Evolutionary conservation across 192 early-diverging fungal species (phyloP).

Genomic region (Coemansia sp.): DNA sequence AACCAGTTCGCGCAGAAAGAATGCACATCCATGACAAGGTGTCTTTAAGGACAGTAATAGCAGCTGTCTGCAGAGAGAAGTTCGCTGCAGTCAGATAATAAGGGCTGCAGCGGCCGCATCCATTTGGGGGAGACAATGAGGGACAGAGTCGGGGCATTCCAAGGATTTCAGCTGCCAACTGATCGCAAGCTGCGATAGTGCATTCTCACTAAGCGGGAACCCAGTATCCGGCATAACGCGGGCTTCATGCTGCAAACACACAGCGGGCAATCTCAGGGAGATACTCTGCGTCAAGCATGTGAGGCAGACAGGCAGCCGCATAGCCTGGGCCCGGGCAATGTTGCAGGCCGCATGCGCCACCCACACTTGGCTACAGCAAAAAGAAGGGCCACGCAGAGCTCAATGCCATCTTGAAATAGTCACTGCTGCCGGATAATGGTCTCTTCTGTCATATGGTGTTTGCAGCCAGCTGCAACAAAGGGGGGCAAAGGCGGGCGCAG

Average conservation of each 20-base stretch:
- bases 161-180: not conserved
- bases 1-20: conserved; percentile 1
- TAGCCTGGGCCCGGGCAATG: not conserved
- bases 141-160: not conserved
- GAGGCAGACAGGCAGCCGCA: not conserved
- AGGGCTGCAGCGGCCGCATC: not conserved
- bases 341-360: not conserved
- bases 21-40: conserved; percentile 5
- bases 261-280: not conserved
- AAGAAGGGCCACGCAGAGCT: not conserved
- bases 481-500: no score
- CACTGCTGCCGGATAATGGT: not conserved
- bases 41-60: not conserved
- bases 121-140: not conserved
- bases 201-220: not conserved
- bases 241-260: not conserved
- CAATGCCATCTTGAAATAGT: not conserved
- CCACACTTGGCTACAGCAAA: not conserved
- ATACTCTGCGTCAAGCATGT: not conserved
- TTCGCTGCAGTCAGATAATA: not conserved
- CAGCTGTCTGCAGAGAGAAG: not conserved
- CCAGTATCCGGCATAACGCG: not conserved
- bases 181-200: not conserved
- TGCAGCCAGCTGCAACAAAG: not conserved
- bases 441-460: not conserved